Base-by-base conservation (phyloP, 2,329 filamentous ascomycete genomes). In the Nemania diffusa region DNA sequence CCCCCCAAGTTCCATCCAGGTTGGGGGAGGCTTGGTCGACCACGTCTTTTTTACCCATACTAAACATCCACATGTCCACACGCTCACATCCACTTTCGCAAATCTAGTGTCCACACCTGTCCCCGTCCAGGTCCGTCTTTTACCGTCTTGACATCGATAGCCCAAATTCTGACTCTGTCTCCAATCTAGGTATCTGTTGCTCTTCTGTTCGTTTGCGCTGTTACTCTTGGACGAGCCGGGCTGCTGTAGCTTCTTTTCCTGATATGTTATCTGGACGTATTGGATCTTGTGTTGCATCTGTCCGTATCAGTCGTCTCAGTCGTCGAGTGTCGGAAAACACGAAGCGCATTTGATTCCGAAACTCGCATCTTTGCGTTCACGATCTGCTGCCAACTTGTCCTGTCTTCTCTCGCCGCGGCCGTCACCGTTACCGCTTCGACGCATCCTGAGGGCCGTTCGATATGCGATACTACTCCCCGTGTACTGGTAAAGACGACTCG, bases 401-500 rank as follows among this genome's bases (percentile, higher is more conserved):
- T 53, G n/a, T n/a, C n/a, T n/a, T n/a, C n/a, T n/a, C n/a, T 26
- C 2, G 7, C 27, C 34, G 50, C 20, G 29, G 50, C 24, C 24
- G 9, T 42, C 27, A 6, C 27, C 20, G 44, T 27, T 42, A 1
- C 27, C 22, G 34, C 57, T 51, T 37, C 20, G 15, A 53, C 40
- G 20, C 20, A 42, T 32, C 42, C 13, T 8, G 34, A 40, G 20
- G 9, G 42, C 40, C 17, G 20, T 64, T 69, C 60, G 67, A 67
- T 22, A 67, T 67, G 64, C 67, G 57, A 64, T 44, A n/a, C 48
- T 40, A 15, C 64, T 51, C 22, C 40, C 40, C 56, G 37, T 29
- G 24, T 32, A 15, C 24, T 26, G 42, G 53, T 48, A 64, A 29
- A 40, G 51, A 58, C 64, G 52, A 57, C 64, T 53, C 51, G 32